phyloP scores from a whole-genome alignment of 345 rosid species.

The Euphorbia tirucalli region DNA sequence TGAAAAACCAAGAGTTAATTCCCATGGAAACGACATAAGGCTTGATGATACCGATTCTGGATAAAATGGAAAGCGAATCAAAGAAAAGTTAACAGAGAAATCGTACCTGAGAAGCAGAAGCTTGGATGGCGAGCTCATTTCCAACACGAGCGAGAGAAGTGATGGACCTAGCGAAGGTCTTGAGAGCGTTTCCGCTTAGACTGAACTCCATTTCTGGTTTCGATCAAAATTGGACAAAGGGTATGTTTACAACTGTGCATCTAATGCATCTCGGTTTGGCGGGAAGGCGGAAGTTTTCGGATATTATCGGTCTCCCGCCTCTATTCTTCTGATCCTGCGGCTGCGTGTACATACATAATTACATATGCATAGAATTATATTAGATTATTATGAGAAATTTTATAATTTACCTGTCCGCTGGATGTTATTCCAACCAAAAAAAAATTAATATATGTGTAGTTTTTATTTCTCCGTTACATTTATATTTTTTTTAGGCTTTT shows the following conservation, averaged over 20 bases:
- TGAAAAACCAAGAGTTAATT: not conserved
- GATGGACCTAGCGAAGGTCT: conserved; percentile 71
- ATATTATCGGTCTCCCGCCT: not conserved
- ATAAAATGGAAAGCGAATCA: too few species aligned
- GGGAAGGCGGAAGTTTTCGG: conserved; percentile 10
- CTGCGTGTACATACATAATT: too few species aligned
- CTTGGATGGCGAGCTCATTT: conserved; percentile 79
- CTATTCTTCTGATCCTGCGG: not conserved
- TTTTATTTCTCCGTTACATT: too few species aligned
- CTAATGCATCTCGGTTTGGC: conserved; percentile 7
- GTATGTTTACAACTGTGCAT: not conserved
- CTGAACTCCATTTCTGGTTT: conserved; percentile 60
- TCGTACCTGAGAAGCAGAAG: conserved; percentile 68
- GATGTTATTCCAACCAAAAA: too few species aligned
- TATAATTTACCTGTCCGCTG: too few species aligned
- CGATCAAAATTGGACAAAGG: not conserved
- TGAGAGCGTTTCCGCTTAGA: conserved; percentile 71
- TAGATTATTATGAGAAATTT: too few species aligned
- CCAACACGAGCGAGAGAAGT: conserved; percentile 77
- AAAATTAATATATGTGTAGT: too few species aligned
- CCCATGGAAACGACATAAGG: not conserved
- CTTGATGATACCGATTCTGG: not conserved
- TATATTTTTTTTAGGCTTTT: too few species aligned
- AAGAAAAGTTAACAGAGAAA: not conserved
- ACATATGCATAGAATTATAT: too few species aligned